Base-by-base conservation (phyloP, 2,329 filamentous ascomycete genomes). In the Microsporum ferrugineum region DNA sequence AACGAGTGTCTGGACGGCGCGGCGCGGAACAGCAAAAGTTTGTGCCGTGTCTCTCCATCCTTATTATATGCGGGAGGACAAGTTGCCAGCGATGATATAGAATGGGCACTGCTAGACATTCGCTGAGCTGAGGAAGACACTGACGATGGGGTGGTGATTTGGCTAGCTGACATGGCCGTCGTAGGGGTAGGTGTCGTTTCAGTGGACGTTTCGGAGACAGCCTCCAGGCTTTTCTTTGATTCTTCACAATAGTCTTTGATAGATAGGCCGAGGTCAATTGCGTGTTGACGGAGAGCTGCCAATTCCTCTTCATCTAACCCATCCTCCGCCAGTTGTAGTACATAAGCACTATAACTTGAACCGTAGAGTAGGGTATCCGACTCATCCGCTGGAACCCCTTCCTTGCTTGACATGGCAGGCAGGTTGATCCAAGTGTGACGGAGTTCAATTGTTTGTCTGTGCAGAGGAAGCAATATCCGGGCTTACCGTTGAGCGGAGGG, bases 51-150 rank as follows among this genome's bases (percentile, higher is more conserved):
- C 41, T 75, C 72, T 49, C 63, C 17, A 23, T 23, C 71, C 2
- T 72, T 74, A 62, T 71, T 72, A 59, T 68, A 74, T 2, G 72
- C 74, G 3, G 73, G 75, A 7, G 73, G 74, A 17, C 73, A 71
- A 5, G 73, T 76, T 4, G 73, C 76, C 4, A 71, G 64, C 5
- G 74, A 76, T 27, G 70, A 69, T 31, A 73, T 65, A 43, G 74
- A 76, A 43, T 73, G 72, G 29, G 70, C 67, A 64, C 73, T 75
- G 66, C 62, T 72, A 68, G 27, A 63, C 61, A 64, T 39, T 41
- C 57, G 56, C n/a, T 38, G 70, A 71, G 39, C 68, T 65, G 51
- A 74, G 49, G 57, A 71, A 70, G 59, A 71, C 67, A 36, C 71
- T 68, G 49, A 71, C 72, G 10, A 73, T 61, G 1, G 71, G 71